Evolutionary conservation across 192 early-diverging fungal species (phyloP).

Genomic region (Pilobolus umbonatus): DNA sequence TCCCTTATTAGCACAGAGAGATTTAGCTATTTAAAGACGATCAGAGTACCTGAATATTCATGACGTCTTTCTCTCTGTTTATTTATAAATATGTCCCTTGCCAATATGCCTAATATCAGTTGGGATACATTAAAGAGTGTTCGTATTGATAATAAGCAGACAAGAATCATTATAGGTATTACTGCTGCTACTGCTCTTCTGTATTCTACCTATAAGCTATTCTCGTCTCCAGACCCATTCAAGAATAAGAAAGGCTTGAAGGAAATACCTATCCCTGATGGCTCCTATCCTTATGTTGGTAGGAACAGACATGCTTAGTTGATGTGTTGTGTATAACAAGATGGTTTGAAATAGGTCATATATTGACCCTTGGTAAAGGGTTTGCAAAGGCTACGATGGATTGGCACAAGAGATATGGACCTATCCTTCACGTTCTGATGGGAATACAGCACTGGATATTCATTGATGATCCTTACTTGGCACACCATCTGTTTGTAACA

Average conservation of each 20-base stretch:
- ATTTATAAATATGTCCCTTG: no score
- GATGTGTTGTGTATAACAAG: not conserved
- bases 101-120: no score
- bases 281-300: slow-evolving; percentile 12
- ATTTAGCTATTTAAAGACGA: no score
- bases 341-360: not conserved
- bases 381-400: not conserved
- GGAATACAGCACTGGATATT: slow-evolving; percentile 1
- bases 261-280: slow-evolving; percentile 6
- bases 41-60: no score
- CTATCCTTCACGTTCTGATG: slow-evolving; percentile 9
- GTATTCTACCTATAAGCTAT: not conserved
- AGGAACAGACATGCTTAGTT: not conserved
- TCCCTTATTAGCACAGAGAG: no score
- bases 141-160: no score
- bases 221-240: not conserved
- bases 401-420: slow-evolving; percentile 5
- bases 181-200: not conserved
- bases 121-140: no score
- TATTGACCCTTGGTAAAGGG: not conserved
- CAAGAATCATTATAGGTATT: no score
- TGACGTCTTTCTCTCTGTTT: no score
- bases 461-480: slow-evolving; percentile 2
- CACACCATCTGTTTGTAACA: slow-evolving; percentile 6
- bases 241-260: slow-evolving; percentile 2